These are phyloP conservation scores for Lumnitzera racemosa DNA, from an alignment of 345 rosid genomes.

Conservation along the genomic window DNA sequence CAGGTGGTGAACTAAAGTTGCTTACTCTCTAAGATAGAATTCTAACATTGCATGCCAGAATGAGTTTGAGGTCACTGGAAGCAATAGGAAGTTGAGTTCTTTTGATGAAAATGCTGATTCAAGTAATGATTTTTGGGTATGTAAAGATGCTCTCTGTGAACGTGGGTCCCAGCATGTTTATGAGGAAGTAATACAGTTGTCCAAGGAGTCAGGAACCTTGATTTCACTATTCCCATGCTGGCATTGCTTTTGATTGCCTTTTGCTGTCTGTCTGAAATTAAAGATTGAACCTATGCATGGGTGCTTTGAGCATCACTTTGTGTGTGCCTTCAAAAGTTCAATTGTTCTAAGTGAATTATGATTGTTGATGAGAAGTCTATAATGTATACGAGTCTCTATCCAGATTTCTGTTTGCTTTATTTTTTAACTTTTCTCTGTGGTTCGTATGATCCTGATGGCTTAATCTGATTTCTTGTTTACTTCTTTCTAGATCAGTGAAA, in stretches of 20 bases:
- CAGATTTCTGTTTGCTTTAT: no score
- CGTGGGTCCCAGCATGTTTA: no score
- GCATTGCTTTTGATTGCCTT: neutral
- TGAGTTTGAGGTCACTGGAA: neutral
- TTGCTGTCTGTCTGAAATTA: neutral
- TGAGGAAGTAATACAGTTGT: neutral
- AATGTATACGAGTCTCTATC: no score
- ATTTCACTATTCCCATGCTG: no score
- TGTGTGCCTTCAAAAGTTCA: no score
- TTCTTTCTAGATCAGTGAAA: conserved; percentile 31
- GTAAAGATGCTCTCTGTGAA: no score
- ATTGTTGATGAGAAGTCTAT: no score
- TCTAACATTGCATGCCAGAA: no score
- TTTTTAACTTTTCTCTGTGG: neutral
- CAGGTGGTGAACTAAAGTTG: no score
- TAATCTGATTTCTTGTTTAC: conserved; percentile 9
- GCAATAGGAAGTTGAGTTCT: conserved; percentile 12
- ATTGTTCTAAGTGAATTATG: no score
- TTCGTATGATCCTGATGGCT: neutral
- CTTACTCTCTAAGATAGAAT: no score
- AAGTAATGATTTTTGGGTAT: conserved; percentile 11
- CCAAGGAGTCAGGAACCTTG: no score
- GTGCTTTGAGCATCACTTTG: neutral
- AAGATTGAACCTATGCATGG: neutral
- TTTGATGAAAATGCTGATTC: conserved; percentile 24